Evolutionary conservation across 495 filamentous ascomycete genomes (phyloP).

Genomic region (Penicillium coprophilum): DNA sequence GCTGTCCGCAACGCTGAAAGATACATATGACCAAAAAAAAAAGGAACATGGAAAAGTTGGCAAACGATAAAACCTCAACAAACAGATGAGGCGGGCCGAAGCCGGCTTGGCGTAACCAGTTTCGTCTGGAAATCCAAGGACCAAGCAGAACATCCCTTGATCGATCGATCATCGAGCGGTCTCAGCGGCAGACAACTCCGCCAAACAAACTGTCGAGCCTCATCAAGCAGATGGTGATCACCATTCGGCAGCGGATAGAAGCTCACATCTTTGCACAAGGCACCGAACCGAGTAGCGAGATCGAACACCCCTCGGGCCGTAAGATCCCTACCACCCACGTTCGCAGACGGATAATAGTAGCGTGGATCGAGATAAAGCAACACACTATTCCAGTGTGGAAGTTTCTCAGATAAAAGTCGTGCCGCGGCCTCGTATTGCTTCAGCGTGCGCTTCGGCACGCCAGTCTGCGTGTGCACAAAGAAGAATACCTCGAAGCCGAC

Average conservation of each 20-base stretch:
- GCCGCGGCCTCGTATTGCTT: conserved; percentile 36
- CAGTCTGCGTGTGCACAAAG: conserved; percentile 40
- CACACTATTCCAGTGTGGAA: conserved; percentile 30
- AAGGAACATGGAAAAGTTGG: neutral
- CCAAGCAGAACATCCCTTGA: conserved; percentile 7
- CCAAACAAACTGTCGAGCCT: conserved; percentile 27
- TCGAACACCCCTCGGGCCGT: conserved; percentile 35
- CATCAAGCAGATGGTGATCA: conserved; percentile 28
- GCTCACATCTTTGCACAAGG: conserved; percentile 28
- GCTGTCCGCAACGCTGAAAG: neutral
- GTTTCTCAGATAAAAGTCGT: conserved; percentile 22
- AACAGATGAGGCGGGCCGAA: conserved; percentile 1
- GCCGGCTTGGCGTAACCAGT: neutral
- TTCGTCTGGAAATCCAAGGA: conserved; percentile 4
- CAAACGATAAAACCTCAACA: neutral
- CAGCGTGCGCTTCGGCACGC: conserved; percentile 38
- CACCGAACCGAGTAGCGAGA: conserved; percentile 33
- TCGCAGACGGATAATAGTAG: conserved; percentile 37
- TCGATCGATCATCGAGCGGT: neutral
- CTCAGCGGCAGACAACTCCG: conserved; percentile 18
- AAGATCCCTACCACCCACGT: conserved; percentile 31
- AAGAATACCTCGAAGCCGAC: conserved; percentile 46
- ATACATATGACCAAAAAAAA: neutral
- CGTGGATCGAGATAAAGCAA: conserved; percentile 41
- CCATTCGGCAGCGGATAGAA: conserved; percentile 34